These are phyloP conservation scores for Penicillium mononematosum DNA, from an alignment of 495 filamentous ascomycete species.

Conservation along the genomic window DNA sequence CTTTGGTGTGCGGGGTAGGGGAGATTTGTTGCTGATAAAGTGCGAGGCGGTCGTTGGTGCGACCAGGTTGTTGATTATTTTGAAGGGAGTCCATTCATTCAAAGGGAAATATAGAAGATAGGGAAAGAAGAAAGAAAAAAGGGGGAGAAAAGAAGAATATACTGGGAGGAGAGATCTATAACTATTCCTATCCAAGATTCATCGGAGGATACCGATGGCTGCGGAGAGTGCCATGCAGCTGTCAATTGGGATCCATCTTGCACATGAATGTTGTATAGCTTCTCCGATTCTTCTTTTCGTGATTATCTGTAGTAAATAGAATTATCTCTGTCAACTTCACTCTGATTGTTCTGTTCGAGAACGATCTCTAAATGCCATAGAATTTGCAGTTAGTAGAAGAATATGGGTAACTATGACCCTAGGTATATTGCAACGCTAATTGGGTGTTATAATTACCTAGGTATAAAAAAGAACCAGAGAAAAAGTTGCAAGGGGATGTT, in stretches of 20 bases:
- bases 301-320: not conserved
- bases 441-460: not conserved
- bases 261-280: not conserved
- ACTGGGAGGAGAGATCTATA: slow-evolving; percentile 7
- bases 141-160: not conserved
- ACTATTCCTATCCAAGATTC: slow-evolving; percentile 25
- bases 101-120: slow-evolving; percentile 5
- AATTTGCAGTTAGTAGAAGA: not conserved
- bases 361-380: not conserved
- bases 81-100: slow-evolving; percentile 33
- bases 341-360: not conserved
- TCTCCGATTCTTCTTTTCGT: not conserved
- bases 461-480: not conserved
- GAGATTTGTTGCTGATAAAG: slow-evolving; percentile 41
- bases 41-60: slow-evolving; percentile 38
- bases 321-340: not conserved
- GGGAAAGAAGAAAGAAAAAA: slow-evolving; percentile 1
- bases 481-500: not conserved
- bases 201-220: slow-evolving; percentile 46
- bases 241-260: slow-evolving; percentile 1
- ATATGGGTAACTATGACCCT: not conserved
- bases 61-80: slow-evolving; percentile 23
- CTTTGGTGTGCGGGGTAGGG: slow-evolving; percentile 16
- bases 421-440: not conserved
- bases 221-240: slow-evolving; percentile 40